A percentile compares a stretch with the other conserved stretches of the same genome.
phyloP scores from a whole-genome alignment of 257 asterid genomes.

The Solanum appendiculatum region DNA sequence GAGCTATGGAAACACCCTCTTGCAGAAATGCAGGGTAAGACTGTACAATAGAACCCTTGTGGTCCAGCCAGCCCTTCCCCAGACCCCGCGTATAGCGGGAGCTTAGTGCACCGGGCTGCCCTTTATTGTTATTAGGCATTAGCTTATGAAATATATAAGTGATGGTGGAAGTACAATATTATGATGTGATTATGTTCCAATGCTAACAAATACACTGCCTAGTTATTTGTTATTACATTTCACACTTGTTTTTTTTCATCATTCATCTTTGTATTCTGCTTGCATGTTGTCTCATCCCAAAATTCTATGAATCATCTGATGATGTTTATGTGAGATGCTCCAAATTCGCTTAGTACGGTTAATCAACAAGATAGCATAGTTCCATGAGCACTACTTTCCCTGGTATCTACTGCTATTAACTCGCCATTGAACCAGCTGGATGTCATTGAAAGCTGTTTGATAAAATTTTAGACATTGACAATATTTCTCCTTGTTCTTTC shows the following conservation, averaged over 20 bases:
- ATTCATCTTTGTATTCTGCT: not conserved
- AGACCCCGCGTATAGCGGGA: not conserved
- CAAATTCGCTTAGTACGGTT: not conserved
- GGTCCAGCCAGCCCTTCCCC: not conserved
- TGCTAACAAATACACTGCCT: not conserved
- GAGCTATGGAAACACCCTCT: not conserved
- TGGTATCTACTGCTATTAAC: not conserved
- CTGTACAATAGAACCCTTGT: not conserved
- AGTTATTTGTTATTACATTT: not conserved
- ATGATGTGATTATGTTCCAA: not conserved
- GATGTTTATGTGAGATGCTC: not conserved
- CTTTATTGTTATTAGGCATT: too few species aligned
- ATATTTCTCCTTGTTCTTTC: not conserved
- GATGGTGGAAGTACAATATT: not conserved
- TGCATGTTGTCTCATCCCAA: not conserved
- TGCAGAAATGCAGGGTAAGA: not conserved
- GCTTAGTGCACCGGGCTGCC: not conserved
- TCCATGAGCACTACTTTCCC: not conserved
- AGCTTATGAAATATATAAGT: not conserved
- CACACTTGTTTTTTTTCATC: not conserved
- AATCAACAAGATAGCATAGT: not conserved
- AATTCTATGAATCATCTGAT: not conserved
- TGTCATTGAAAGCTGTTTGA: not conserved
- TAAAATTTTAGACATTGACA: not conserved
- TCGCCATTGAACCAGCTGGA: not conserved